These are phyloP conservation scores for Lactarius evosmus DNA, from an alignment of 768 basidiomycete species.

Conservation along the genomic window DNA sequence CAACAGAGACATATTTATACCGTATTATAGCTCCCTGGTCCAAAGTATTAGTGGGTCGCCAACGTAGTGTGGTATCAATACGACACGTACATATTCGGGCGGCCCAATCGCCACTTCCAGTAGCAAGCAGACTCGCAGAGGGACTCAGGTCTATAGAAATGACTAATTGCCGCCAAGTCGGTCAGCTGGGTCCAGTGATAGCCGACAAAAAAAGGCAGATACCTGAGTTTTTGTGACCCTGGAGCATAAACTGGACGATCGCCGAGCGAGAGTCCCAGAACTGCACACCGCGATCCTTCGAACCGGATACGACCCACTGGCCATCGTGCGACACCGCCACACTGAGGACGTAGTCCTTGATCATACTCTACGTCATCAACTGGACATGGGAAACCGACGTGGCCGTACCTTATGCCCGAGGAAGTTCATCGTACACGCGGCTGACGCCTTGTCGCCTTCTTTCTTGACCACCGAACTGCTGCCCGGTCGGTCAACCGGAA, in stretches of 20 bases:
- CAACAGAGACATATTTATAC: constrained; percentile 13
- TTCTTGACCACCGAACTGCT: constrained; percentile 38
- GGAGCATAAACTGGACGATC: constrained; percentile 89
- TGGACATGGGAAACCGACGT: not conserved
- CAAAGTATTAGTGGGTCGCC: constrained; percentile 7
- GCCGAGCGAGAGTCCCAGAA: constrained; percentile 83
- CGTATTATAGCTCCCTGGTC: constrained; percentile 31
- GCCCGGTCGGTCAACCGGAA: constrained; percentile 25
- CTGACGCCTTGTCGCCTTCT: constrained; percentile 45
- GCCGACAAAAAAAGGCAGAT: not conserved
- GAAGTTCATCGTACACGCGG: constrained; percentile 76
- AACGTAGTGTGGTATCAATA: not conserved
- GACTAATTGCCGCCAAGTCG: constrained; percentile 39
- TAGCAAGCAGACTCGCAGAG: constrained; percentile 58
- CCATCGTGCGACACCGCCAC: constrained; percentile 88
- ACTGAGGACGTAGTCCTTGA: constrained; percentile 66
- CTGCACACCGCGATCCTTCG: constrained; percentile 94
- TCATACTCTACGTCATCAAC: constrained; percentile 13
- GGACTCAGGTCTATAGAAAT: constrained; percentile 71
- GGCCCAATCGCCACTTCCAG: constrained; percentile 69
- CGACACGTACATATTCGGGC: constrained; percentile 59
- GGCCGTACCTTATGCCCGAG: constrained; percentile 75
- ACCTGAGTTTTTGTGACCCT: constrained; percentile 73
- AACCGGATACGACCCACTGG: constrained; percentile 92
- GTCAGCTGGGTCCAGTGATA: constrained; percentile 4